Base-by-base conservation (phyloP, 208 protist species). In the Trypanosoma brucei region DNA sequence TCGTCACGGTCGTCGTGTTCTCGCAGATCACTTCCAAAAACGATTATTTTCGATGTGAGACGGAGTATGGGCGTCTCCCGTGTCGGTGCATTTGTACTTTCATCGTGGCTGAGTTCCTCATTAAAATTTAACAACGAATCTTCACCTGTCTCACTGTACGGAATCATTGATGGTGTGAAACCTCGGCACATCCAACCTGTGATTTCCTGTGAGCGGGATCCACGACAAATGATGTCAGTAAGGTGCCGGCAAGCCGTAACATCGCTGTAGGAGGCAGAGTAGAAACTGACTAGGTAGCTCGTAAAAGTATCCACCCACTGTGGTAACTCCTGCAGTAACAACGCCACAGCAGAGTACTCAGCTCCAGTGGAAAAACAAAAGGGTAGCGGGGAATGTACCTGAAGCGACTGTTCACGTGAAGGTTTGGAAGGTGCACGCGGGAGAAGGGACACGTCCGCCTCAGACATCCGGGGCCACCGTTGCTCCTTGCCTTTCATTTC, bases 141-240 rank as follows among this genome's bases (percentile, higher is more conserved):
- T 3, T 54, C 22, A 34, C 8, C 22, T 6, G n/a, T 37, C 30
- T 7, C 9, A 6, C 4, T 33, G 52, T 61, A 60, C 34, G 58
- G 34, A 39, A 51, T 42, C 13, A 71, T 71, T 33, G 52, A 42
- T 5, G 65, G 65, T 13, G 40, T 65, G 42, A 72, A 72, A 40
- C 67, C 67, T 35, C 60, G 67, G 49, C 67, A 72, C n/a, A 72
- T 36, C 67, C 67, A 72, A 13, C 59, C 67, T 13, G 67, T 59
- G 36, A 66, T 13, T 49, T 39, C 54, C 48, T 50, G 39, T 22
- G 53, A 30, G 13, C 57, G 31, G 14, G 65, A 22, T 39, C 45
- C 44, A 33, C 59, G 36, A 38, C 51, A 59, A 6, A 71, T 37
- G 51, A 71, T 42, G 11, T 58, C 58, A 36, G 42, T 53, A 38